Conservation (phyloP, 148 eudicot genomes). For the Spergularia marina region DNA sequence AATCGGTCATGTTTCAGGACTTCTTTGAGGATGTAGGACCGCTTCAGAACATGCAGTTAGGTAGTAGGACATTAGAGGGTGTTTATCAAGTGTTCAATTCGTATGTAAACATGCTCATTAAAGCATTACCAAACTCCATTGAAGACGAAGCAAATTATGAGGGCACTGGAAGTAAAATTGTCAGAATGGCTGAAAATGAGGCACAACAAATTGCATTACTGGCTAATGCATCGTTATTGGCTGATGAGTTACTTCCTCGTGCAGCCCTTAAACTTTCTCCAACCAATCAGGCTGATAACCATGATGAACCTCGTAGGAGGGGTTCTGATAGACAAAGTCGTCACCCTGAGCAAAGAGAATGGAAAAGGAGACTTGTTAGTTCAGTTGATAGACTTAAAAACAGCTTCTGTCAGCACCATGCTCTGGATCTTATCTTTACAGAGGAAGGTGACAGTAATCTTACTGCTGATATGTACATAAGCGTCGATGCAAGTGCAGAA, state of each 20-base stretch:
- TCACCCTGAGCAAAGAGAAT: slow-evolving; percentile 92
- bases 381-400: slow-evolving; percentile 85
- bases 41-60: slow-evolving; percentile 84
- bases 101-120: slow-evolving; percentile 77
- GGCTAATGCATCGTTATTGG: slow-evolving; percentile 88
- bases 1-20: slow-evolving; percentile 42
- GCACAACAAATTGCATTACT: slow-evolving; percentile 93
- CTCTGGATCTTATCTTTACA: slow-evolving; percentile 87
- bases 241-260: slow-evolving; percentile 92
- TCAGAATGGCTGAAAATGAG: slow-evolving; percentile 84
- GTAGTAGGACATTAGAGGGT: slow-evolving; percentile 87
- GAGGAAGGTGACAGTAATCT: slow-evolving; percentile 93
- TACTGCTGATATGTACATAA: slow-evolving; percentile 80
- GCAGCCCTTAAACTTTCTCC: slow-evolving; percentile 82
- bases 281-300: slow-evolving; percentile 46
- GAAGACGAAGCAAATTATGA: slow-evolving; percentile 80
- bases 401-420: slow-evolving; percentile 92
- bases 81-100: slow-evolving; percentile 81
- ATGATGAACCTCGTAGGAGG: slow-evolving; percentile 67
- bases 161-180: slow-evolving; percentile 80
- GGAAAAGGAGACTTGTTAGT: slow-evolving; percentile 80
- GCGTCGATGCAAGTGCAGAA: slow-evolving; percentile 73
- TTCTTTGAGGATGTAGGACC: slow-evolving; percentile 95
- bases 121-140: slow-evolving; percentile 83
- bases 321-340: slow-evolving; percentile 72